Conservation (phyloP, 139 green algal genomes). For the Spirogloea muscicola region DNA sequence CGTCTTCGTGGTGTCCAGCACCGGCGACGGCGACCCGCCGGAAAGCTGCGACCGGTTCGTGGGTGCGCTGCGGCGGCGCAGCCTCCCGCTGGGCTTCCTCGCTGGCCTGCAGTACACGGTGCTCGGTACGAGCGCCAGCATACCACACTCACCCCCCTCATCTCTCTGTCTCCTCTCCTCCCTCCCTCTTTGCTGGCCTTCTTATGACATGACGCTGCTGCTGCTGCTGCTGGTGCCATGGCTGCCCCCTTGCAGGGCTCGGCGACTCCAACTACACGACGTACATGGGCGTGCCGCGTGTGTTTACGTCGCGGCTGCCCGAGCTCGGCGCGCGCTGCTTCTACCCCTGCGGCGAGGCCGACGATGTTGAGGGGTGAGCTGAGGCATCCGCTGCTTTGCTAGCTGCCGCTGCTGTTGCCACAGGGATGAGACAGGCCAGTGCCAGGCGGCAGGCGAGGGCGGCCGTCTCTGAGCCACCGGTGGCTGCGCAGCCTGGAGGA, state of each 20-base stretch:
- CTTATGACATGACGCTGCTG: too few species aligned
- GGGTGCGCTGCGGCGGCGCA: constrained; percentile 47
- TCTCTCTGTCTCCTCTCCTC: not conserved
- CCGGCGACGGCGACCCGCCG: constrained; percentile 88
- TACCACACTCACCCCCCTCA: too few species aligned
- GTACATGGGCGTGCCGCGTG: constrained; percentile 79
- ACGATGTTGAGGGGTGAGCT: constrained; percentile 87
- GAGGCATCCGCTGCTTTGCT: too few species aligned
- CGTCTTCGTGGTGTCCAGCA: constrained; percentile 64
- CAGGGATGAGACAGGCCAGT: too few species aligned
- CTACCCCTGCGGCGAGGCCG: constrained; percentile 69
- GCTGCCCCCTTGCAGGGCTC: constrained; percentile 84
- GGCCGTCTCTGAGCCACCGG: too few species aligned
- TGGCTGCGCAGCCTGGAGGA: constrained; percentile 53
- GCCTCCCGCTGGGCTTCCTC: constrained; percentile 20
- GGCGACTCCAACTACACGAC: constrained; percentile 97
- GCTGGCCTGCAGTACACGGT: constrained; percentile 71
- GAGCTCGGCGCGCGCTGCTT: constrained; percentile 78
- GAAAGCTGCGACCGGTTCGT: constrained; percentile 84
- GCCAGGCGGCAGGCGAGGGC: too few species aligned
- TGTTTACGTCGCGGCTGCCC: constrained; percentile 60
- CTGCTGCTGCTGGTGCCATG: too few species aligned
- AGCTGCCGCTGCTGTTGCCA: too few species aligned
- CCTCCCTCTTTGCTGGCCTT: too few species aligned
- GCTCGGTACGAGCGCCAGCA: constrained; percentile 57